Base-by-base conservation (phyloP, 345 rosid species). In the Pistacia atlantica region DNA sequence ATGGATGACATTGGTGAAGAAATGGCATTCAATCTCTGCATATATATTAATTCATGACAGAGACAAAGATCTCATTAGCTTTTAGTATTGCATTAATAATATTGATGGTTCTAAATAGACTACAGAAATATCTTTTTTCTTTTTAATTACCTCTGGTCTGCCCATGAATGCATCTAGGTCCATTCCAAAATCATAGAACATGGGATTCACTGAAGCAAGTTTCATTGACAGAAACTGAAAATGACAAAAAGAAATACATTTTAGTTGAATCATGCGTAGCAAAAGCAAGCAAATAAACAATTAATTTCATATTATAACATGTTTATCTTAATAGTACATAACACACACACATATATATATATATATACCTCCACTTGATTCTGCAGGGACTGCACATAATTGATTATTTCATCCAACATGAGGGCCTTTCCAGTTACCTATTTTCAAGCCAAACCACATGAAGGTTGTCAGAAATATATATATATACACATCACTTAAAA, bases 341-440 rank as follows among this genome's bases (percentile, higher is more conserved):
- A 38, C 42, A 38, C 3, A 42, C 8, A 38, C 42, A 38, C 3
- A 42, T 8, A 42, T 5, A 42, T 0, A 42, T 8, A 42, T 7
- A 42, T 7, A 7, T 7, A 42, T 7, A 90, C 97, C 93, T 91
- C 92, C 20, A 91, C 94, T 90, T 90, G 97, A 80, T 75, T 86
- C 51, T 91, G 92, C 14, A 91, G 79, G 65, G 92, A 86, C 77
- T 89, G 90, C 3, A 91, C 91, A 86, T 91, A 91, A 69, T 91
- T 91, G 77, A 91, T 91, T 48, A 92, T 90, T 79, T 92, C 97
- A 87, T 92, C 97, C 90, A 92, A 85, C 90, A 92, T 85, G 55
- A 84, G 89, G 82, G 97, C 94, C 89, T 90, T 92, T 52, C 97
- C 94, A 69, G 89, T 92, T 60, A 89, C 90, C 94, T 92, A 78